Base-by-base conservation (phyloP, 768 basidiomycete species). In the Suillus decipiens region DNA sequence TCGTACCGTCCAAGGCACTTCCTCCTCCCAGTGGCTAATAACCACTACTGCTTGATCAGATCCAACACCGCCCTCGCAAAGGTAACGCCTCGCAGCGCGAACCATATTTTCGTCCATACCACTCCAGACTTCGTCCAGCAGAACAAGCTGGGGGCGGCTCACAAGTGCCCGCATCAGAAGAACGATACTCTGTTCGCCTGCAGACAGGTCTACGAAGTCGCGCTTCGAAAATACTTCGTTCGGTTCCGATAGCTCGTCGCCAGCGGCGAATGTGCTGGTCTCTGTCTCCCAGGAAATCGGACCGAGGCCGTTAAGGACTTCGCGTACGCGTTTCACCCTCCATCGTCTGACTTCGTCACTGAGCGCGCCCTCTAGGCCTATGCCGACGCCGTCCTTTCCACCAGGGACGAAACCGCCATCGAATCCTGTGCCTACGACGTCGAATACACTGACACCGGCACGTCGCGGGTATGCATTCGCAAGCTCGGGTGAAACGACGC, bases 41-140 rank as follows among this genome's bases (percentile, higher is more conserved):
- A 93, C 89, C 1, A 98, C 82, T 28, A 94, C 89, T 2, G 89
- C 89, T 77, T 97, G 94, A 48, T 82, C 77, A 12, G 74, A 67
- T 24, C 77, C 77, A 28, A 89, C 70, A 0, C 84, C 86, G 1
- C 76, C 78, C 22, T 76, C 71, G 12, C 88, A 79, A 50, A 99
- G 71, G 70, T 93, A 92, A 47, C 66, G 68, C 66, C 84, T 79
- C 47, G 87, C 91, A 42, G 84, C 83, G 19, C 74, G 74, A 36
- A 96, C 86, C 86, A 93, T 92, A 6, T 73, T 76, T 50, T 86
- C 88, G 66, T 92, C 92, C 93, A 99, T 96, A 31, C 95, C 96
- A 28, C 91, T 88, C 86, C 93, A 95, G 10, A 89, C 92, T 72
- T 99, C 96, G 70, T 99, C 96, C 45, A 99, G 77, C 11, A 98